Percentiles rank a stretch among this genome's conserved stretches.
phyloP scores from a whole-genome alignment of 1,139 yeast genomes.

The Hyphopichia fennica region DNA sequence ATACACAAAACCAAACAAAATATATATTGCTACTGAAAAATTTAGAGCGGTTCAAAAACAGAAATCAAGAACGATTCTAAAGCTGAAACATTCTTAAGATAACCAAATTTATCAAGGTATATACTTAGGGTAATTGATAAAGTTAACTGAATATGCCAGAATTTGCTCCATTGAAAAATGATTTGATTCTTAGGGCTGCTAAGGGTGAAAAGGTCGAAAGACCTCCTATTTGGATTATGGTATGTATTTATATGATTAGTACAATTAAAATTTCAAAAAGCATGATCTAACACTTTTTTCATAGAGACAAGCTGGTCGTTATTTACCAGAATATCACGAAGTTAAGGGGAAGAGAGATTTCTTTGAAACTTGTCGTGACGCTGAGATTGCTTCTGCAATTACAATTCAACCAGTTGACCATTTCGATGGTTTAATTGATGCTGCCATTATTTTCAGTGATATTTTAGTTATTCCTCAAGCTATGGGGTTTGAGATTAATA shows the following conservation, averaged over 20 bases:
- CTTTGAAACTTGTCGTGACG: conserved; percentile 89
- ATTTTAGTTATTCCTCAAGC: conserved; percentile 97
- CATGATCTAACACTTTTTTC: too few species aligned
- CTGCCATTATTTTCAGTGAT: conserved; percentile 95
- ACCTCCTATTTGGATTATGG: conserved; percentile 98
- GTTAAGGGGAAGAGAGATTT: conserved; percentile 88
- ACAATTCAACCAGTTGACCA: conserved; percentile 95
- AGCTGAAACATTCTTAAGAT: too few species aligned
- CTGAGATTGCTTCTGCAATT: conserved; percentile 89
- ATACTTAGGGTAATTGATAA: too few species aligned
- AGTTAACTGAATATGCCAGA: conserved; percentile 32
- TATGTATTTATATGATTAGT: conserved; percentile 35
- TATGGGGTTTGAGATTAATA: conserved; percentile 92
- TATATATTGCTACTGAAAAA: not conserved
- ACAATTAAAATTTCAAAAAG: too few species aligned
- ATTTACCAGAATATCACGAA: conserved; percentile 86
- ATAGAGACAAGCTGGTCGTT: conserved; percentile 86
- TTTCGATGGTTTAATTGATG: conserved; percentile 86
- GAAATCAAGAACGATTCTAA: too few species aligned
- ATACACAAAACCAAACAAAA: not conserved
- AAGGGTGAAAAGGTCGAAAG: conserved; percentile 80
- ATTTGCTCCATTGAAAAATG: conserved; percentile 80
- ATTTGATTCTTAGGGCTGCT: conserved; percentile 88
- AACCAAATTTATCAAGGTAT: too few species aligned
- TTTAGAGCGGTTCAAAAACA: not conserved